Percentiles rank a stretch among this genome's conserved stretches.
phyloP scores from a whole-genome alignment of 345 rosid species.

The Anastatica hierochuntica region DNA sequence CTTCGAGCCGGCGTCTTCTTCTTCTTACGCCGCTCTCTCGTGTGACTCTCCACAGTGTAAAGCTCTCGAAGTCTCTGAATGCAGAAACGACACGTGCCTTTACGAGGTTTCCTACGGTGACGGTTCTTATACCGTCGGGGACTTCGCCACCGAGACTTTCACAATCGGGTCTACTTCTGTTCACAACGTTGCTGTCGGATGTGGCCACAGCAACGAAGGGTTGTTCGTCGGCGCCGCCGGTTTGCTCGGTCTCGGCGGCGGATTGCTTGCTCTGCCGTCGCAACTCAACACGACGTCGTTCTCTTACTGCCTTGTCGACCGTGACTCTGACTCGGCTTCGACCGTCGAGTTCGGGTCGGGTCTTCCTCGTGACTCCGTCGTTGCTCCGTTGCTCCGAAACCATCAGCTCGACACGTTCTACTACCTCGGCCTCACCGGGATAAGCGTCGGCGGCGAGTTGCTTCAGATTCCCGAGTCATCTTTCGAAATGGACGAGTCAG shows the following conservation, averaged over 20 bases:
- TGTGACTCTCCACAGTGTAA: conserved; percentile 53
- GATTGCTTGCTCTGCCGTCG: conserved; percentile 62
- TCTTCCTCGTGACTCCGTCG: conserved; percentile 39
- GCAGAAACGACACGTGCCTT: conserved; percentile 58
- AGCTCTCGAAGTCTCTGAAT: conserved; percentile 58
- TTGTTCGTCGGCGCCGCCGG: conserved; percentile 82
- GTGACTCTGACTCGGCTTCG: conserved; percentile 74
- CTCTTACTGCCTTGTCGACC: conserved; percentile 84
- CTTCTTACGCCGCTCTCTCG: conserved; percentile 53
- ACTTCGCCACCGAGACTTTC: conserved; percentile 65
- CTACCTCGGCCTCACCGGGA: conserved; percentile 53
- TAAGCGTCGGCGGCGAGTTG: conserved; percentile 65
- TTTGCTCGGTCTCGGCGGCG: conserved; percentile 84
- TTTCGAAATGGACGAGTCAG: conserved; percentile 54
- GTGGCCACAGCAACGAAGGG: conserved; percentile 83
- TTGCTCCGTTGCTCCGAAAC: conserved; percentile 64
- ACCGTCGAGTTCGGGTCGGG: conserved; percentile 47
- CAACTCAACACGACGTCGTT: conserved; percentile 59
- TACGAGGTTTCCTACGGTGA: conserved; percentile 88
- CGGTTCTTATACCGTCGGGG: conserved; percentile 83
- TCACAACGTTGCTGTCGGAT: conserved; percentile 61
- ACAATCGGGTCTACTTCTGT: conserved; percentile 52
- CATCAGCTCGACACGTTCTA: conserved; percentile 61
- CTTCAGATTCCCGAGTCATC: conserved; percentile 40
- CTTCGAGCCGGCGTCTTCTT: conserved; percentile 60